Evolutionary conservation across 805 yeast species (phyloP), one percentile per base, ranked within the genome.

Genomic region (Starmerella sp.): DNA sequence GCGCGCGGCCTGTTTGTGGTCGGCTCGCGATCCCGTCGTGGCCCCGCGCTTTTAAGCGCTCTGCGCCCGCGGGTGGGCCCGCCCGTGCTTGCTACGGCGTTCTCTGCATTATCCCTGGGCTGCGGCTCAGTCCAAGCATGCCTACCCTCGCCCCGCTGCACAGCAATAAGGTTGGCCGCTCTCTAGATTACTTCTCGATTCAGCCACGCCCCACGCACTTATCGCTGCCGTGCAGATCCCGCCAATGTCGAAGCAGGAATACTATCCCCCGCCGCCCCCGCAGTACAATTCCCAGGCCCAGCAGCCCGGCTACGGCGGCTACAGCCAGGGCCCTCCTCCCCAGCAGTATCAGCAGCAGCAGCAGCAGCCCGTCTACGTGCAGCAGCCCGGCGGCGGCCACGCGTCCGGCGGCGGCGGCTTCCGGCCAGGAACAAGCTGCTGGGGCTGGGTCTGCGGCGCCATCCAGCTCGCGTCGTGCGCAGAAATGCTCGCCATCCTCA

Each of bases 391-490:
- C 42, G 47, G 49, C 47, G 31, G 48, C 17, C 39, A 41, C 2
- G 48, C 48, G 5, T 6, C 36, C 36, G 36, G 34, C 14, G 32
- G 37, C 15, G 46, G 39, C 35, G 48, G 48, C 15, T 46, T 14
- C n/a, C 39, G 44, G 6, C 55, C 55, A 5, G 51, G 55, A 6
- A 38, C 55, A 11, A 47, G 38, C 38, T 52, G 51, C 47, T 52
- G 55, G 55, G 49, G 31, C 15, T 52, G 55, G 55, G 32, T 46
- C 41, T 52, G 49, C 47, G 55, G 55, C 28, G n/a, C 29, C 7
- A 5, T 52, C 14, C 43, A 46, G 35, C 51, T 52, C 11, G 55
- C 55, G 6, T 15, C 39, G 15, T 52, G 55, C 37, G 31, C 46
- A 3, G 55, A 52, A 42, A 15, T 52, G 36, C 36, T 52, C 13